Base-by-base conservation (phyloP, 2,329 filamentous ascomycete species). In the Aspergillus niger region DNA sequence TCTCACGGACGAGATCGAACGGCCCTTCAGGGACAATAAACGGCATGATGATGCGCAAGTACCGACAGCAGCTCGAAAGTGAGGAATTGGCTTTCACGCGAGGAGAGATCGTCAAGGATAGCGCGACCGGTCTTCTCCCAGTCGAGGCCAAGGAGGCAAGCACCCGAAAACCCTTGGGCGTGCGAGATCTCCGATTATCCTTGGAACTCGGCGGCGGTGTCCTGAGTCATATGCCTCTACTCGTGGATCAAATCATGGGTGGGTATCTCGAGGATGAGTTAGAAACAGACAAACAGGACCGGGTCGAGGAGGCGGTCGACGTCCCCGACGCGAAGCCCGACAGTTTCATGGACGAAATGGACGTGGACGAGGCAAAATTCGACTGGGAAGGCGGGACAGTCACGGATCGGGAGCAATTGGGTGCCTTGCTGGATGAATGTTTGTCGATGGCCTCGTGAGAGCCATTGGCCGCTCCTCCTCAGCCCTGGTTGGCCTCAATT, bases 11-110 rank as follows among this genome's bases (percentile, higher is more conserved):
- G 3, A 77, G 82, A 53, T 78, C 77, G 28, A 88, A 88, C 63
- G 85, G 83, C 1, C 80, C 83, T 1, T 89, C 89, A 3, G 82
- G 86, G 36, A 88, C 87, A 44, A 85, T 85, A 44, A 83, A 83
- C 38, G 91, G 89, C 81, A 86, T 97, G 60, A 89, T 92, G 73
- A 96, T 92, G 2, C 85, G 89, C 66, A 88, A 86, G 60, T 97
- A 94, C 76, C 87, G 86, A 64, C 83, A 85, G 60, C 90, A 91
- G 72, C 82, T 97, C 10, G 86, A 87, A 57, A 81, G 82, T 50
- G 93, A 97, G 74, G 92, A 97, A 72, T 84, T 89, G 47, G 85
- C 86, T 0, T 87, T 86, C 26, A 83, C 87, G 43, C 83, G 86
- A n/a, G 92, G 92, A 4, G 90, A 93, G 67, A 74, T 96, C 1